Evolutionary conservation across 2,329 filamentous ascomycete species (phyloP).

Genomic region (Sclerotinia minor): DNA sequence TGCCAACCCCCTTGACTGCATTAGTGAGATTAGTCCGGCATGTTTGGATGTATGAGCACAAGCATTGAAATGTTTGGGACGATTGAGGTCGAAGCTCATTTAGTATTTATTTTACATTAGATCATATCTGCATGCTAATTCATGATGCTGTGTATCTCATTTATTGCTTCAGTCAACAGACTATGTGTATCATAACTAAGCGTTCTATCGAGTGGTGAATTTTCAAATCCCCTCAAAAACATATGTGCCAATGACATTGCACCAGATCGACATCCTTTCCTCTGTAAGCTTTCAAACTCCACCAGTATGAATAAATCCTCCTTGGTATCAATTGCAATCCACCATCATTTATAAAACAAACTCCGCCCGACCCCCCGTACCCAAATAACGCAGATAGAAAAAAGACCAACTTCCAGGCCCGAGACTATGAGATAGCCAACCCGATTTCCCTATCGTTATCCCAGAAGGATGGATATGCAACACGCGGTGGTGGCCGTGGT

Average conservation of each 20-base stretch:
- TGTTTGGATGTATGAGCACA: background rate
- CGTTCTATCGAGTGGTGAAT: constrained; percentile 32
- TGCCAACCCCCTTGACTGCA: background rate
- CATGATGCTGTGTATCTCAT: constrained; percentile 2
- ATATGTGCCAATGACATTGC: background rate
- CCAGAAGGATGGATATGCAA: constrained; percentile 5
- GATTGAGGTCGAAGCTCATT: background rate
- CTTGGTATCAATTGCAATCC: constrained; percentile 24
- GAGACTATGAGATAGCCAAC: constrained; percentile 22
- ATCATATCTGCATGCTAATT: background rate
- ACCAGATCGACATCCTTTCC: background rate
- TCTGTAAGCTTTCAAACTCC: constrained; percentile 10
- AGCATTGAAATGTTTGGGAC: background rate
- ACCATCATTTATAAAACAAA: constrained; percentile 20
- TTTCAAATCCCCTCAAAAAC: constrained; percentile 21
- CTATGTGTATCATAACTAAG: constrained; percentile 4
- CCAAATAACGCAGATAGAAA: constrained; percentile 17
- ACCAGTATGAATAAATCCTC: constrained; percentile 9
- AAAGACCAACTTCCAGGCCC: constrained; percentile 17
- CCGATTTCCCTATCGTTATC: constrained; percentile 23
- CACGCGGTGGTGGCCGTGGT: constrained; percentile 18
- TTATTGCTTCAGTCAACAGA: constrained; percentile 13
- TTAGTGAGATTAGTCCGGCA: background rate
- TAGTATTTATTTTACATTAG: constrained; percentile 2
- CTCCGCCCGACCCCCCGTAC: constrained; percentile 4